phyloP scores from a whole-genome alignment of 768 basidiomycete species.

The Tulasnella sp. region DNA sequence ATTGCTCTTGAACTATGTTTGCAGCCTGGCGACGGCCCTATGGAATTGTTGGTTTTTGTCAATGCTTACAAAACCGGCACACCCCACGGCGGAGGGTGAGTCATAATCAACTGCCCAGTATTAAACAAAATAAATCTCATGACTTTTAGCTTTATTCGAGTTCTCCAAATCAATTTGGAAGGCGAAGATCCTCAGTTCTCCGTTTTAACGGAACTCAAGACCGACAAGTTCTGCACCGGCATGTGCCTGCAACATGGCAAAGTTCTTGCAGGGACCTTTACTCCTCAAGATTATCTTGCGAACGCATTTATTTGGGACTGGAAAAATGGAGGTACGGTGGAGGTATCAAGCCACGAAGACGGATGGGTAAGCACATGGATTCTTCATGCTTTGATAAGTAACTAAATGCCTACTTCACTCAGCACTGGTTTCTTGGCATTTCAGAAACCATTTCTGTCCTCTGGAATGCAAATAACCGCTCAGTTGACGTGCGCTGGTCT shows the following conservation, averaged over 20 bases:
- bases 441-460: neutral
- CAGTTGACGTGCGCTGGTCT: neutral
- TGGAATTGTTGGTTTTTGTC: neutral
- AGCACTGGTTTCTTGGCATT: neutral
- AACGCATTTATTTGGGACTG: neutral
- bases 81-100: neutral
- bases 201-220: neutral
- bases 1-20: neutral
- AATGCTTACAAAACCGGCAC: neutral
- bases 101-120: neutral
- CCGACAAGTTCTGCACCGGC: neutral
- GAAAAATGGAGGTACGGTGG: neutral
- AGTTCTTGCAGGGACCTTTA: neutral
- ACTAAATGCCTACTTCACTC: neutral
- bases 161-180: neutral
- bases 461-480: neutral
- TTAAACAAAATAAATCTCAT: no score
- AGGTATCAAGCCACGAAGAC: neutral
- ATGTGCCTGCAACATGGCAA: neutral
- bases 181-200: neutral
- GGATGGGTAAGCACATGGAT: neutral
- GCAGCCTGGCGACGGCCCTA: neutral
- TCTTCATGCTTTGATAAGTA: neutral
- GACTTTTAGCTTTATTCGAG: neutral
- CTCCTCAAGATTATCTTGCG: neutral